Conservation (phyloP, 2,329 filamentous ascomycete species). For the Fusarium phyllophilum region DNA sequence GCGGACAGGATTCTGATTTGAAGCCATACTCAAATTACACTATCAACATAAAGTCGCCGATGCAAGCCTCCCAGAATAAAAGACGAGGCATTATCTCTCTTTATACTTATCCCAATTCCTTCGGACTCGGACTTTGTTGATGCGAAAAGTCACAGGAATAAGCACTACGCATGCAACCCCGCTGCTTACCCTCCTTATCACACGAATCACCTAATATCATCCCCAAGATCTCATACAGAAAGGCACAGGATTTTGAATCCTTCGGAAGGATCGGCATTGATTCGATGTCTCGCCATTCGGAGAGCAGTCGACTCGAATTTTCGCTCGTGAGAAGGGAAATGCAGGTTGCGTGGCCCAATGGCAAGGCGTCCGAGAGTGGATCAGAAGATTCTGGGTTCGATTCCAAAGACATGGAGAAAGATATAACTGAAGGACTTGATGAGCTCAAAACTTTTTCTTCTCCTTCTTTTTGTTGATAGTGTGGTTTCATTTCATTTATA, state of each 20-base stretch:
- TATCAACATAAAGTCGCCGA: too few species aligned
- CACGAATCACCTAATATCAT: background rate
- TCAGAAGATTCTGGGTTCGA: constrained; percentile 2
- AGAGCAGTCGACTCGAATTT: background rate
- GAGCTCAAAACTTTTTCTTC: background rate
- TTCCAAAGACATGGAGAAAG: fast-evolving
- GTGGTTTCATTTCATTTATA: too few species aligned
- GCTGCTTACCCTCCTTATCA: background rate
- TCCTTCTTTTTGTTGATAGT: too few species aligned
- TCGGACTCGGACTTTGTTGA: background rate
- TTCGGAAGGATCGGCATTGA: background rate
- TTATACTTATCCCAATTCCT: background rate
- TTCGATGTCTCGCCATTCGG: background rate
- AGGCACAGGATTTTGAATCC: background rate
- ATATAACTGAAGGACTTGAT: background rate
- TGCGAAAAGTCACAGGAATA: background rate
- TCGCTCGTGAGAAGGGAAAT: too few species aligned
- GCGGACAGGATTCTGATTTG: background rate
- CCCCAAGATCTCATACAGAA: background rate
- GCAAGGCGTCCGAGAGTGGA: constrained; percentile 5
- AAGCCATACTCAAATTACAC: background rate
- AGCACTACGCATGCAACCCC: background rate
- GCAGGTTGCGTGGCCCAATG: constrained; percentile 1
- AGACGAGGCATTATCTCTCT: background rate
- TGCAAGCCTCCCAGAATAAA: too few species aligned